Evolutionary conservation across 73 alveolate species (phyloP).

Genomic region (Loxodes magnus): DNA sequence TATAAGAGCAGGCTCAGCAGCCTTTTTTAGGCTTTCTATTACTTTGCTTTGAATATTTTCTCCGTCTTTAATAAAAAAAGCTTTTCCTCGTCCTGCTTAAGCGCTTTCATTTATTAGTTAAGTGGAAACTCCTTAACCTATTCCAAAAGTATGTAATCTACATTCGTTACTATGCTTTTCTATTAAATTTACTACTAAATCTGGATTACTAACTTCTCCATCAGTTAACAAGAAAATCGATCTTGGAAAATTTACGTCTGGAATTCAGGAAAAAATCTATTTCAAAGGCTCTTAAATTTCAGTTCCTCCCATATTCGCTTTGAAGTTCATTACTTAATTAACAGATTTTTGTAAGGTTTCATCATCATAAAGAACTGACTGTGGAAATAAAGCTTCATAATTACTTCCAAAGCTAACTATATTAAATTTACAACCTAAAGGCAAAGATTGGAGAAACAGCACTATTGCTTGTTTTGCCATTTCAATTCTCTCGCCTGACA

Average conservation of each 20-base stretch:
- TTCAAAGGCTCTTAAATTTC: constrained; percentile 60
- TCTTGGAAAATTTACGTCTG: constrained; percentile 26
- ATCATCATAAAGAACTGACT: constrained; percentile 36
- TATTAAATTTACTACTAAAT: constrained; percentile 36
- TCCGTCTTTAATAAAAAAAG: constrained; percentile 22
- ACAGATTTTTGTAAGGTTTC: constrained; percentile 28
- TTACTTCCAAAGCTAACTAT: constrained; percentile 49
- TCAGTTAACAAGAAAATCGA: constrained; percentile 86
- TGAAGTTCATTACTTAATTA: constrained; percentile 9
- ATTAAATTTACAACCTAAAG: constrained; percentile 50
- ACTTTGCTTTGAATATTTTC: constrained; percentile 30
- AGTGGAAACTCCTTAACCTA: constrained; percentile 35
- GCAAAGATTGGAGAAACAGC: constrained; percentile 55
- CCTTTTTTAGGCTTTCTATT: constrained; percentile 25
- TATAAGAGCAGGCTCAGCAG: constrained; percentile 21
- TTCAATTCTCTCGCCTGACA: constrained; percentile 55
- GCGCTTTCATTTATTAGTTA: constrained; percentile 31
- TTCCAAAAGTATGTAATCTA: constrained; percentile 36
- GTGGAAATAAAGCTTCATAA: constrained; percentile 26
- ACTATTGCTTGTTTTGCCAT: constrained; percentile 56
- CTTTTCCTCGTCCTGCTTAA: constrained; percentile 46
- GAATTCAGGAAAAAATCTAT: constrained; percentile 27
- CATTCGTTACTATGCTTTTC: constrained; percentile 18
- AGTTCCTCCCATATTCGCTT: constrained; percentile 84
- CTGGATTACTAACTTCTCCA: constrained; percentile 75